Percentiles rank a stretch among this genome's conserved stretches.
phyloP scores from a whole-genome alignment of 2,329 filamentous ascomycete species.

The Stachybotrys echinatus region DNA sequence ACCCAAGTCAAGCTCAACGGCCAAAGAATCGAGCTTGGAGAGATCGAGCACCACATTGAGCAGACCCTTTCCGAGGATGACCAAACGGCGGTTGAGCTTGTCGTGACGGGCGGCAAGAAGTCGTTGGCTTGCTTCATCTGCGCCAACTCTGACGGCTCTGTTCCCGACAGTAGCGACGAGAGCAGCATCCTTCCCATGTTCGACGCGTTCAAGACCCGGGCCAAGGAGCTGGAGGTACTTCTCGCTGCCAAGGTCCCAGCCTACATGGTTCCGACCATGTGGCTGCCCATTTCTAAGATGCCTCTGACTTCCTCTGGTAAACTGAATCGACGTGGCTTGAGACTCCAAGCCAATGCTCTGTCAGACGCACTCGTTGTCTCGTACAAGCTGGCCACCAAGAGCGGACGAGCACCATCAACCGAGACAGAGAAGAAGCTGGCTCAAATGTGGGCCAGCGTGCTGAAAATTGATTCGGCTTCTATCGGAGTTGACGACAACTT shows the following conservation, averaged over 20 bases:
- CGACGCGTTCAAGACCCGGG: conserved; percentile 1
- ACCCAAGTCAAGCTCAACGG: conserved; percentile 15
- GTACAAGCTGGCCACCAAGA: conserved; percentile 5
- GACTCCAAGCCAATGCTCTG: conserved; percentile 5
- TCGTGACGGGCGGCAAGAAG: conserved; percentile 8
- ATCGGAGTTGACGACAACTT: conserved; percentile 38
- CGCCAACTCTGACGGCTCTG: conserved; percentile 1
- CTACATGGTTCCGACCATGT: conserved; percentile 5
- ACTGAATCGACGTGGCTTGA: conserved; percentile 3
- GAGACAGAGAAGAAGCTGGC: background rate
- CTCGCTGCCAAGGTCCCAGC: conserved; percentile 1
- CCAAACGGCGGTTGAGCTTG: conserved; percentile 13
- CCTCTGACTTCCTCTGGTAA: conserved; percentile 6
- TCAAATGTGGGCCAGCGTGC: conserved; percentile 1
- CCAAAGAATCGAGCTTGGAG: conserved; percentile 15
- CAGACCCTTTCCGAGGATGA: conserved; percentile 3
- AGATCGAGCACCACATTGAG: conserved; percentile 11
- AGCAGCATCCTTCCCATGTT: conserved; percentile 4
- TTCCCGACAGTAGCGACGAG: conserved; percentile 1
- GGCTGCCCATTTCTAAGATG: conserved; percentile 5
- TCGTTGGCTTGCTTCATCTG: conserved; percentile 14
- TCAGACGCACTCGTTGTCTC: background rate
- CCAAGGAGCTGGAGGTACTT: conserved; percentile 4
- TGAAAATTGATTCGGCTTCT: background rate
- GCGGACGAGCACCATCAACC: conserved; percentile 2